A percentile compares a stretch with the other conserved stretches of the same genome.
These are phyloP conservation scores for Neonothopanus nambi DNA, from an alignment of 1,284 basidiomycete genomes.

Conservation along the genomic window DNA sequence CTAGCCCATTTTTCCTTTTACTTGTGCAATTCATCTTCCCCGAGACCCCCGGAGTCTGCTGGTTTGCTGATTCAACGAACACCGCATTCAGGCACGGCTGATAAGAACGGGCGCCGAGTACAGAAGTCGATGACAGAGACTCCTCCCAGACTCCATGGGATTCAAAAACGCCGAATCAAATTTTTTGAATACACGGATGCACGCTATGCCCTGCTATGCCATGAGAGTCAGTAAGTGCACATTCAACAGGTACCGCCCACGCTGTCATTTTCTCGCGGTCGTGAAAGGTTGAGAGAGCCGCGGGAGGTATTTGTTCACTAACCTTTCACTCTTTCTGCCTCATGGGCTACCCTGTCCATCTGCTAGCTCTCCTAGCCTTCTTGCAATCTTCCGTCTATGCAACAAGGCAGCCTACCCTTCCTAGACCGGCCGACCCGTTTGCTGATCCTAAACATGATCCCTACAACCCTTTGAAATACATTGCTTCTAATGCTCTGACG, in stretches of 20 bases:
- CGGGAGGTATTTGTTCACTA: slow-evolving; percentile 75
- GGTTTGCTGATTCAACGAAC: too few species aligned
- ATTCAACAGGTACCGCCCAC: too few species aligned
- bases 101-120: too few species aligned
- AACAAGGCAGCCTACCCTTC: slow-evolving; percentile 16
- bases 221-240: neutral
- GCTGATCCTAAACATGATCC: slow-evolving; percentile 54
- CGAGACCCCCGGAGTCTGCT: too few species aligned
- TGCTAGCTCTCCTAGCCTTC: neutral
- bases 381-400: neutral
- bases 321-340: slow-evolving; percentile 84
- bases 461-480: slow-evolving; percentile 61
- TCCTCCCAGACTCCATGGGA: too few species aligned
- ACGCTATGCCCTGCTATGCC: slow-evolving; percentile 3
- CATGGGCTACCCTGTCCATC: neutral
- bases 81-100: too few species aligned
- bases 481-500: slow-evolving; percentile 58
- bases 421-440: slow-evolving; percentile 43
- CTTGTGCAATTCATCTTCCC: neutral
- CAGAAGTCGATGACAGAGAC: too few species aligned
- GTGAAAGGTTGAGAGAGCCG: neutral
- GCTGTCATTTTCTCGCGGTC: neutral
- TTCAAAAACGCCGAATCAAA: too few species aligned
- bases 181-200: neutral
- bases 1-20: neutral